phyloP scores from a whole-genome alignment of 2,329 filamentous ascomycete genomes.

The Aureobasidium sp. region DNA sequence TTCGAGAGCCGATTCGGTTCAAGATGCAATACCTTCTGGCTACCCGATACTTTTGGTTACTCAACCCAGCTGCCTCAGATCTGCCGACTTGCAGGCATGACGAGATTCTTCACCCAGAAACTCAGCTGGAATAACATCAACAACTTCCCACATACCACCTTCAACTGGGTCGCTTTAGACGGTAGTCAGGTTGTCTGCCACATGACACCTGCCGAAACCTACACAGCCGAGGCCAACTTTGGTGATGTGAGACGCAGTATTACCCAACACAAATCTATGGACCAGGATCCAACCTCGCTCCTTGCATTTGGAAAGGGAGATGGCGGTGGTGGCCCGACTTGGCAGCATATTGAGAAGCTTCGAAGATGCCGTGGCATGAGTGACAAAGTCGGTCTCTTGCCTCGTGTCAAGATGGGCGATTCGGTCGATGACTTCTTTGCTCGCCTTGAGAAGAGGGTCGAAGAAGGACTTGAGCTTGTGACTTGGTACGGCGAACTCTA shows the following conservation, averaged over 20 bases:
- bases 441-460: conserved; percentile 66
- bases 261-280: conserved; percentile 89
- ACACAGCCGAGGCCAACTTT: conserved; percentile 90
- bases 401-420: conserved; percentile 79
- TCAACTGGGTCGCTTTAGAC: conserved; percentile 96
- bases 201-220: conserved; percentile 93
- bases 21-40: conserved; percentile 88
- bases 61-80: conserved; percentile 90
- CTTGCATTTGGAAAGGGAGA: conserved; percentile 96
- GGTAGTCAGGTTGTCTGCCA: conserved; percentile 96
- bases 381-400: conserved; percentile 75
- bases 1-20: conserved; percentile 90
- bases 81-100: conserved; percentile 92
- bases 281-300: conserved; percentile 83
- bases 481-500: conserved; percentile 99
- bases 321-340: conserved; percentile 90
- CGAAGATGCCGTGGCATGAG: conserved; percentile 84
- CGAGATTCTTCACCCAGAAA: conserved; percentile 94
- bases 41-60: conserved; percentile 97
- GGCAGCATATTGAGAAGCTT: conserved; percentile 89
- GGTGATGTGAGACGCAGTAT: conserved; percentile 88
- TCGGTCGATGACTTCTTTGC: conserved; percentile 95
- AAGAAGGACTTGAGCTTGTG: conserved; percentile 61
- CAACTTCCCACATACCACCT: conserved; percentile 96
- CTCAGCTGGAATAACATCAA: conserved; percentile 99